phyloP scores from a whole-genome alignment of 306 rosid genomes.

The Acacia acuminata region DNA sequence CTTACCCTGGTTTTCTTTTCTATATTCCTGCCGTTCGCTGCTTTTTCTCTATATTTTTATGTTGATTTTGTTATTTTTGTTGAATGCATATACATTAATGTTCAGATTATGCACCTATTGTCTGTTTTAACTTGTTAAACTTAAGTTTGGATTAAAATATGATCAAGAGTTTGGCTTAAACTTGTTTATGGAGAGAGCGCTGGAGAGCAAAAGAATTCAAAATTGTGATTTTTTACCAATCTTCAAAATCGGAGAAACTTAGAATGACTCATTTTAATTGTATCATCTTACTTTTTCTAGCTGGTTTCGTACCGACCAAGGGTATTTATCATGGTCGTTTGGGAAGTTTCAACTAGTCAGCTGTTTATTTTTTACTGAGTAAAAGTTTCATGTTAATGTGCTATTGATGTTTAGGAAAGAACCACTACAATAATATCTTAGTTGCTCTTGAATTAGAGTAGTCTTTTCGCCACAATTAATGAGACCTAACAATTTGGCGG shows the following conservation, averaged over 20 bases:
- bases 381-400: not conserved
- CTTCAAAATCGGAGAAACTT: not conserved
- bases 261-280: slow-evolving; percentile 1
- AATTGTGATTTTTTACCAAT: not conserved
- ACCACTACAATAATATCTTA: too few relatives aligned
- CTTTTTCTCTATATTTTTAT: not conserved
- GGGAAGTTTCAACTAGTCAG: not conserved
- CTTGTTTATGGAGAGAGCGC: not conserved
- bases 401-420: not conserved
- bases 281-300: not conserved
- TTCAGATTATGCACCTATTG: not conserved
- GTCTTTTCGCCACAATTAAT: not conserved
- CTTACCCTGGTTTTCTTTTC: not conserved
- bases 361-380: slow-evolving; percentile 1
- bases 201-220: not conserved
- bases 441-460: not conserved
- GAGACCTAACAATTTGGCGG: not conserved
- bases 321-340: not conserved
- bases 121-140: not conserved
- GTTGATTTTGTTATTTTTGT: not conserved
- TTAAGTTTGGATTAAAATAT: slow-evolving; percentile 21
- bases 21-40: not conserved
- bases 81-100: not conserved
- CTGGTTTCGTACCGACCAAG: slow-evolving; percentile 7
- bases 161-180: not conserved